A percentile compares a stretch with the other conserved stretches of the same genome.
Evolutionary conservation across 768 basidiomycete species (phyloP).

Genomic region (Mycena metata): DNA sequence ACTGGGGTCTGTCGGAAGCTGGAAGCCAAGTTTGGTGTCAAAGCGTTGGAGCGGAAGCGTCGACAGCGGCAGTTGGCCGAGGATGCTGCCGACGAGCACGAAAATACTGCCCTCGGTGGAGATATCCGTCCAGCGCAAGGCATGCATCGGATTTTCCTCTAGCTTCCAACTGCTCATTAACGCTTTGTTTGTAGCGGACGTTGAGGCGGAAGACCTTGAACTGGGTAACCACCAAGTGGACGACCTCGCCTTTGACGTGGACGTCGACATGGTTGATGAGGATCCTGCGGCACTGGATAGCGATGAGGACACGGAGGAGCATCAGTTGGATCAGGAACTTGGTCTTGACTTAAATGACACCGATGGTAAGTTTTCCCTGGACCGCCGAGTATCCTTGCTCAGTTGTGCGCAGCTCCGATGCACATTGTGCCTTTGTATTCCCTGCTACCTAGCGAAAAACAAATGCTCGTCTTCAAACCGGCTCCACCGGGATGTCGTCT

Average conservation of each 20-base stretch:
- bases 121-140: conserved; percentile 64
- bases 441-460: conserved; percentile 90
- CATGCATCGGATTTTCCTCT: conserved; percentile 40
- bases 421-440: conserved; percentile 96
- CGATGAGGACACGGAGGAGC: conserved; percentile 70
- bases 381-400: conserved; percentile 22
- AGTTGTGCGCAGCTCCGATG: conserved; percentile 78
- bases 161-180: neutral
- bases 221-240: conserved; percentile 64
- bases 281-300: conserved; percentile 84
- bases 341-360: conserved; percentile 75
- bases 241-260: conserved; percentile 78
- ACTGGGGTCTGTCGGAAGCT: conserved; percentile 84
- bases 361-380: conserved; percentile 63
- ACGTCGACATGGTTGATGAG: conserved; percentile 68
- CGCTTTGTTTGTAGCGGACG: conserved; percentile 62
- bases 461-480: conserved; percentile 91
- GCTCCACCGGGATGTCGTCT: conserved; percentile 87
- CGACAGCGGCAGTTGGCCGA: conserved; percentile 46
- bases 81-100: conserved; percentile 46
- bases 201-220: conserved; percentile 88
- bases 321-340: conserved; percentile 61
- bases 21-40: conserved; percentile 80
- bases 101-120: conserved; percentile 34
- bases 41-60: conserved; percentile 69